Base-by-base conservation (phyloP, 768 basidiomycete genomes). In the Psilocybe azurescens region DNA sequence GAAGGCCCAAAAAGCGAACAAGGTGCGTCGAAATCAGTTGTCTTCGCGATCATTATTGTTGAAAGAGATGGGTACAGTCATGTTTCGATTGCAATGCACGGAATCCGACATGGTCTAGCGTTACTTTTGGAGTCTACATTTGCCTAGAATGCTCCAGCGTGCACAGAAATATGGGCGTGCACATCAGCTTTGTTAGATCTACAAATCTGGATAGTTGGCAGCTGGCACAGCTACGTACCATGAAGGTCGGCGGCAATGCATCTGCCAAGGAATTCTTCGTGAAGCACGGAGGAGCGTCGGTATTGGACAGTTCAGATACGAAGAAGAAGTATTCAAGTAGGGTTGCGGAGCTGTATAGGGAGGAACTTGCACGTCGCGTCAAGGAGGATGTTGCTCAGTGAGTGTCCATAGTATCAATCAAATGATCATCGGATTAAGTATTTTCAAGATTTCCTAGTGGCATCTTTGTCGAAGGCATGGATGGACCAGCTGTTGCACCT, bases 201-300 rank as follows among this genome's bases (percentile, higher is more conserved):
- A 98, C 96, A 58, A 98, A 95, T 77, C 87, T 99, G 49, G 97
- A 99, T 75, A 88, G 86, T 62, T 99, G 97, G 97, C 90, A 94
- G 66, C 81, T 95, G 62, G 77, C 78, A 53, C 97, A 99, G 78
- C 82, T 99, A 51, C 91, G 97, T 36, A 93, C 87, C 2, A 96
- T 99, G 94, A 99, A 99, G 80, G 87, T 94, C 41, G 97, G 94
- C 46, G 97, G 97, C 0, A 99, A 99, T 75, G 83, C 85, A 9
- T 86, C 89, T 18, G 93, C 94, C 3, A 84, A 82, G 4, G 95
- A 96, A 3, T 99, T 95, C 78, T 95, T 97, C 74, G 89, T 83
- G 18, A 94, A 93, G 68, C 90, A 96, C 65, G 94, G 96, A 4
- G 92, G 92, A 10, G 67, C 86, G 2, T 81, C 86, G 3, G 76